Evolutionary conservation across 2,329 filamentous ascomycete genomes (phyloP).

Genomic region (Stylonectria norvegica): DNA sequence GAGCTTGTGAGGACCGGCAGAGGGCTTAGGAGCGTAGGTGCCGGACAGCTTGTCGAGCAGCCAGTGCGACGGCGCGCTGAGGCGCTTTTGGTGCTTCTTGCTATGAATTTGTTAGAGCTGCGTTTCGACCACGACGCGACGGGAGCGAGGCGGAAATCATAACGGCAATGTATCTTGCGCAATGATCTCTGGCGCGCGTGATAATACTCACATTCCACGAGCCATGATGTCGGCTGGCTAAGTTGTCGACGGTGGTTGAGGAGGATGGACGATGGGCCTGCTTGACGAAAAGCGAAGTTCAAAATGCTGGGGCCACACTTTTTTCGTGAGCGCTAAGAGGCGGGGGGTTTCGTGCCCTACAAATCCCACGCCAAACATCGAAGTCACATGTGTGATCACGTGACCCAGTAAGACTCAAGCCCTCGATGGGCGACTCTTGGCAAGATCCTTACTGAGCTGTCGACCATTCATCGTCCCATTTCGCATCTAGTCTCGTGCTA

Average conservation of each 20-base stretch:
- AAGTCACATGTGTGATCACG: conserved; percentile 11
- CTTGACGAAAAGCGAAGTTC: conserved; percentile 22
- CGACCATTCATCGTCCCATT: too few relatives aligned
- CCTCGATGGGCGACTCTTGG: too few relatives aligned
- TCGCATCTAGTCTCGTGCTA: too few relatives aligned
- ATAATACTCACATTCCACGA: conserved; percentile 59
- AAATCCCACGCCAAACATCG: conserved; percentile 1
- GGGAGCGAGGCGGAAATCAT: conserved; percentile 9
- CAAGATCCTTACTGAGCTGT: too few relatives aligned
- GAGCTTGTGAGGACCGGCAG: conserved; percentile 95
- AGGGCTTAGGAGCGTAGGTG: conserved; percentile 68
- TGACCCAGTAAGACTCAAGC: too few relatives aligned
- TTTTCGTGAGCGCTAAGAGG: conserved; percentile 27
- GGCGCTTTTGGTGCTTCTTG: conserved; percentile 99
- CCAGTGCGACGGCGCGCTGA: conserved; percentile 99
- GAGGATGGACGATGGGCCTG: conserved; percentile 28
- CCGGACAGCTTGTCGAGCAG: conserved; percentile 99
- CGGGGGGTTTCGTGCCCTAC: conserved; percentile 37
- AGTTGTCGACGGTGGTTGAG: conserved; percentile 37
- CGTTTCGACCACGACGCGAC: conserved; percentile 6
- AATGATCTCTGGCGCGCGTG: conserved; percentile 8
- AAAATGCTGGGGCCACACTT: conserved; percentile 30
- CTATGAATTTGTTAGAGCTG: conserved; percentile 46
- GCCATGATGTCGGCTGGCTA: conserved; percentile 55
- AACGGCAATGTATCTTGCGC: conserved; percentile 2